Evolutionary conservation across 2,329 filamentous ascomycete species (phyloP).

Genomic region (Ceratocystis diversiconidia): DNA sequence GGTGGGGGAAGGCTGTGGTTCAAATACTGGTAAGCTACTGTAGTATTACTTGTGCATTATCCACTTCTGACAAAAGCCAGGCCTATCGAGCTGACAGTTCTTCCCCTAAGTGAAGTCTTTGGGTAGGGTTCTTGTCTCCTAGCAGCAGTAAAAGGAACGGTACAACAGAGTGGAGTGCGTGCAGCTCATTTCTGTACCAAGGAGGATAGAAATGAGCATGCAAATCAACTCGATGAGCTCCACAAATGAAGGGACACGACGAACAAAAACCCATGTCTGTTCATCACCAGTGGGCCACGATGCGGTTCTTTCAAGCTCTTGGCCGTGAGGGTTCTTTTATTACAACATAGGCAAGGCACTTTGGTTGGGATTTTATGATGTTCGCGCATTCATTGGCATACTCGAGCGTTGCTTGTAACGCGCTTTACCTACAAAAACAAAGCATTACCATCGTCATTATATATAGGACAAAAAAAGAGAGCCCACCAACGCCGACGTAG

Average conservation of each 20-base stretch:
- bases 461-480: not conserved
- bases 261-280: not conserved
- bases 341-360: too few species aligned
- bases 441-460: not conserved
- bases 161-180: not conserved
- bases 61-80: too few species aligned
- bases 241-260: not conserved
- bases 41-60: too few species aligned
- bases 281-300: not conserved
- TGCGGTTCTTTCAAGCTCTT: not conserved
- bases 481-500: too few species aligned
- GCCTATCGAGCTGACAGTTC: too few species aligned
- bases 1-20: slow-evolving; percentile 1
- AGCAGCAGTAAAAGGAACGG: not conserved
- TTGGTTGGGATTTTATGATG: too few species aligned
- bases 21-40: not conserved
- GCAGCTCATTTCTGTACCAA: not conserved
- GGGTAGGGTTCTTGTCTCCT: not conserved
- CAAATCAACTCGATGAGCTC: not conserved
- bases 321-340: not conserved
- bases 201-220: not conserved
- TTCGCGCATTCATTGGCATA: not conserved
- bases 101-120: too few species aligned
- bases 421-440: not conserved
- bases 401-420: not conserved